Evolutionary conservation across 2,329 filamentous ascomycete species (phyloP).

Genomic region (Verticillium albo-atrum): DNA sequence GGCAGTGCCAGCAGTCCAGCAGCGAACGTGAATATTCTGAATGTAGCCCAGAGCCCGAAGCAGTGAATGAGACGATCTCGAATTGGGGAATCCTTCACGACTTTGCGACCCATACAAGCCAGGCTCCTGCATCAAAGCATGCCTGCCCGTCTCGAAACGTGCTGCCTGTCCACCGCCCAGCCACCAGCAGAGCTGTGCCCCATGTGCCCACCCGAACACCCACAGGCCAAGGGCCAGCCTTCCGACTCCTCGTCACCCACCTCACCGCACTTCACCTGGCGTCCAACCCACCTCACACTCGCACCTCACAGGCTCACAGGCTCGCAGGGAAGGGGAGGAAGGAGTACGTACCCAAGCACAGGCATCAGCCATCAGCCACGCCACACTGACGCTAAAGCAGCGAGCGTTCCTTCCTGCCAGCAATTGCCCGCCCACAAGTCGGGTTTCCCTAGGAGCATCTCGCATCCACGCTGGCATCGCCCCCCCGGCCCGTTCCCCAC

Average conservation of each 20-base stretch:
- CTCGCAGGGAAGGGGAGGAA: no score
- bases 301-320: no score
- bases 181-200: neutral
- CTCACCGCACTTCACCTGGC: neutral
- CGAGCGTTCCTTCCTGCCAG: neutral
- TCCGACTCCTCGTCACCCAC: neutral
- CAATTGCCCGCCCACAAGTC: slow-evolving; percentile 3
- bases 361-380: neutral
- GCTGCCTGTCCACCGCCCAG: neutral
- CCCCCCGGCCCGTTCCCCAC: neutral
- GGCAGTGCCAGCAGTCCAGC: no score
- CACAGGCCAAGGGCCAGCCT: neutral
- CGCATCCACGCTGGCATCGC: neutral
- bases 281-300: neutral
- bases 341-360: neutral
- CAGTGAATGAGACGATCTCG: neutral
- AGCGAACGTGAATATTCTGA: no score
- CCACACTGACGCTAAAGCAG: neutral
- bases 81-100: neutral
- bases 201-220: neutral
- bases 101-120: neutral
- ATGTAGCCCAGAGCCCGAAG: no score
- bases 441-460: neutral
- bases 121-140: neutral
- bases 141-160: neutral